phyloP scores from a whole-genome alignment of 306 rosid genomes.

The Prunus kanzakura region DNA sequence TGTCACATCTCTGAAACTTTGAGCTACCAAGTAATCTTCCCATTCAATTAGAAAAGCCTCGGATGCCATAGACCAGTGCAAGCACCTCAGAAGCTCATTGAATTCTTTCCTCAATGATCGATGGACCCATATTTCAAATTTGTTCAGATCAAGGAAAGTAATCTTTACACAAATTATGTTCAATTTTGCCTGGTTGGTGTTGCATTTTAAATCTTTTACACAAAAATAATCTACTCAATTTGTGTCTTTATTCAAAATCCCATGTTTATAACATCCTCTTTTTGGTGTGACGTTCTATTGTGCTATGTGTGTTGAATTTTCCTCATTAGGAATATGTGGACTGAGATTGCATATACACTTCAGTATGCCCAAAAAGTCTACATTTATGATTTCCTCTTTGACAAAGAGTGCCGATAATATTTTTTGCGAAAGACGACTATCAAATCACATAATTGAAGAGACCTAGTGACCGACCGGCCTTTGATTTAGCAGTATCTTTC shows the following conservation, averaged over 20 bases:
- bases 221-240: background rate
- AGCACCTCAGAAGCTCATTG: background rate
- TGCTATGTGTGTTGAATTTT: background rate
- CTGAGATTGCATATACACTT: background rate
- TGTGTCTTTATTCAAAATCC: background rate
- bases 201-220: background rate
- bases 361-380: background rate
- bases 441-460: background rate
- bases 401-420: background rate
- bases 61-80: too few species aligned
- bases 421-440: background rate
- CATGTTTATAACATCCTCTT: background rate
- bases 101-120: background rate
- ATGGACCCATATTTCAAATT: background rate
- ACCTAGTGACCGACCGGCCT: too few species aligned
- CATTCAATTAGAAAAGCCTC: background rate
- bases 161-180: background rate
- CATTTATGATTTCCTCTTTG: constrained; percentile 10
- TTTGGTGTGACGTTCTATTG: background rate
- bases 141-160: background rate
- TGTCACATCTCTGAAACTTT: background rate
- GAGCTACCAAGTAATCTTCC: background rate
- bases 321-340: background rate
- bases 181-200: background rate
- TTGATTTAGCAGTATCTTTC: too few species aligned